Evolutionary conservation across 495 filamentous ascomycete species (phyloP).

Genomic region (Trichocladium uniseriatum): DNA sequence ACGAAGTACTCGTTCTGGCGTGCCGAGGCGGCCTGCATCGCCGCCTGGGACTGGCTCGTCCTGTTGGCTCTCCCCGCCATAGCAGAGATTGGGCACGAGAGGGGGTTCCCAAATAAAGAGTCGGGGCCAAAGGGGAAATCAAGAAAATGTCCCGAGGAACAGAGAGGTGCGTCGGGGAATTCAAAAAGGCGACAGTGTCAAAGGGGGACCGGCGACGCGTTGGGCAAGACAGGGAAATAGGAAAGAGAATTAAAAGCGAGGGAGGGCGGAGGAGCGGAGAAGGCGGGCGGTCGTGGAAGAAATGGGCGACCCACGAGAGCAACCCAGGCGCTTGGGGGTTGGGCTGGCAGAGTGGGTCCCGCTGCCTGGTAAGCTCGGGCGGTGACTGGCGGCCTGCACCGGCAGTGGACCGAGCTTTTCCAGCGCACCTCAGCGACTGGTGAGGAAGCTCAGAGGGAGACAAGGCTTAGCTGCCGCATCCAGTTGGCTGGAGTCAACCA

Average conservation of each 20-base stretch:
- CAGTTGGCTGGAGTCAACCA: constrained; percentile 20
- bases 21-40: constrained; percentile 26
- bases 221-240: constrained; percentile 9
- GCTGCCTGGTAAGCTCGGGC: constrained; percentile 4
- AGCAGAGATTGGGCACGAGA: constrained; percentile 5
- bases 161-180: constrained; percentile 6
- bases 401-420: constrained; percentile 11
- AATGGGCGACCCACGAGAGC: constrained; percentile 17
- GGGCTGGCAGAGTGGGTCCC: constrained; percentile 21
- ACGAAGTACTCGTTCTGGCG: constrained; percentile 82
- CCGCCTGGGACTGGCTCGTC: constrained; percentile 29
- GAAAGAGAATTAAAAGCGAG: constrained; percentile 11
- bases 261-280: constrained; percentile 13
- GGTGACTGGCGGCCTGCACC: constrained; percentile 15
- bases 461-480: constrained; percentile 17
- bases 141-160: background rate
- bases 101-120: background rate
- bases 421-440: too few relatives aligned
- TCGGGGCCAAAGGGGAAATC: background rate
- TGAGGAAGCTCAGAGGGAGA: too few relatives aligned
- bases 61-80: constrained; percentile 33
- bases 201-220: constrained; percentile 18
- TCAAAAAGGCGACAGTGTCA: constrained; percentile 14
- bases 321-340: constrained; percentile 25
- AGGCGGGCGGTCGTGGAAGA: constrained; percentile 20